Percentiles rank a stretch among this genome's conserved stretches.
Evolutionary conservation across 768 basidiomycete genomes (phyloP).

Genomic region (Coprinopsis cinerea): DNA sequence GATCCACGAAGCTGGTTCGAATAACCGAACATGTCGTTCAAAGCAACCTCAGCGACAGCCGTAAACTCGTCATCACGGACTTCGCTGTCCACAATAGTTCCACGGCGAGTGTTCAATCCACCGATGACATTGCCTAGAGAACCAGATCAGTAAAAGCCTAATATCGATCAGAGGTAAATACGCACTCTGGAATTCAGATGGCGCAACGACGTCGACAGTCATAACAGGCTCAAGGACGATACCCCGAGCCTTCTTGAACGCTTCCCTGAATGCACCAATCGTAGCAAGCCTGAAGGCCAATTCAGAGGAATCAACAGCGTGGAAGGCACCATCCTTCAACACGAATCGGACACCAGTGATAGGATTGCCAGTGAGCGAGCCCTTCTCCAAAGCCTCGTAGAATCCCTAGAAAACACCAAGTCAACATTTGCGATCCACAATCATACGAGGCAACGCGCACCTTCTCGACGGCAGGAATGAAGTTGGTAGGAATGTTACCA

Average conservation of each 20-base stretch:
- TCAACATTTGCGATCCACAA: neutral
- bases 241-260: slow-evolving; percentile 68
- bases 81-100: slow-evolving; percentile 93
- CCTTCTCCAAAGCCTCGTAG: slow-evolving; percentile 90
- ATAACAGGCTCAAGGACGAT: slow-evolving; percentile 97
- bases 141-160: neutral
- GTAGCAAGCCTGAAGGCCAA: slow-evolving; percentile 89
- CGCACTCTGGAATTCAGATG: slow-evolving; percentile 89
- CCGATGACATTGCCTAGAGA: slow-evolving; percentile 79
- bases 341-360: slow-evolving; percentile 84
- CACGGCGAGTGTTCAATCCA: slow-evolving; percentile 85
- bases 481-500: slow-evolving; percentile 85
- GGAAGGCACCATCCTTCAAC: slow-evolving; percentile 86
- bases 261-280: slow-evolving; percentile 89
- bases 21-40: slow-evolving; percentile 99
- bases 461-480: slow-evolving; percentile 93
- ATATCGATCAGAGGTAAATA: slow-evolving; percentile 7
- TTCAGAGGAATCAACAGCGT: slow-evolving; percentile 94
- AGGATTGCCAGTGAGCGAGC: slow-evolving; percentile 80
- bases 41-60: slow-evolving; percentile 80
- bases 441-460: slow-evolving; percentile 31
- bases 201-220: slow-evolving; percentile 96
- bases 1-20: slow-evolving; percentile 87
- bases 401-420: slow-evolving; percentile 59
- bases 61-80: slow-evolving; percentile 97